Evolutionary conservation across 495 filamentous ascomycete genomes (phyloP).

Genomic region (Hypoxylon trugodes): DNA sequence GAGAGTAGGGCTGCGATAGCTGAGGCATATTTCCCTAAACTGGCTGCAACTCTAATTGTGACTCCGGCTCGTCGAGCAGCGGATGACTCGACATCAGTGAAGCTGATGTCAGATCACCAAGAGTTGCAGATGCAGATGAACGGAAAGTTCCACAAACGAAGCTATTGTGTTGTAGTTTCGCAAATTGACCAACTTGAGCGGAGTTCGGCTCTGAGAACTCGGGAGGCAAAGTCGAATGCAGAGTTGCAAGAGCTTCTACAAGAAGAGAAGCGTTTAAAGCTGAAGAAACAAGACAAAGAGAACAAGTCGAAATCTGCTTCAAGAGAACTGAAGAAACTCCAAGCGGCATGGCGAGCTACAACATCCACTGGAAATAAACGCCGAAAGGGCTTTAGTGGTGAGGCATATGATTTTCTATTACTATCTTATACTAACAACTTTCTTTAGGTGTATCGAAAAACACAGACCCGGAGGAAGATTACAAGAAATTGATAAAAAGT

Average conservation of each 20-base stretch:
- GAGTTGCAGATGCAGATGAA: neutral
- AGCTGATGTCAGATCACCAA: neutral
- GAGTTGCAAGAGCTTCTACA: neutral
- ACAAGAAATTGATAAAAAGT: too few relatives aligned
- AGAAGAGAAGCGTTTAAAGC: neutral
- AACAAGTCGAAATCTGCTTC: neutral
- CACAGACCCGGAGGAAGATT: too few relatives aligned
- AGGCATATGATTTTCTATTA: too few relatives aligned
- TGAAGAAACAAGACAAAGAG: neutral
- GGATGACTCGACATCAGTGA: neutral
- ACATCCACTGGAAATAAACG: neutral
- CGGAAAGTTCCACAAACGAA: neutral
- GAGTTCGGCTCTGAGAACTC: neutral
- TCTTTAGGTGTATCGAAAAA: neutral
- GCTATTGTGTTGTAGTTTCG: neutral
- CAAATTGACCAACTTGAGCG: neutral
- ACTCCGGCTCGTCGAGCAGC: constrained; percentile 1
- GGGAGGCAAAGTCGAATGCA: neutral
- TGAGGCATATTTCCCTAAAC: neutral
- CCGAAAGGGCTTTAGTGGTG: neutral
- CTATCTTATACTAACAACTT: neutral
- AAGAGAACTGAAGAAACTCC: neutral
- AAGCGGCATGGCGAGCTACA: too few relatives aligned
- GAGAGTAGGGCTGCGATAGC: constrained; percentile 7
- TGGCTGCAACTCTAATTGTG: constrained; percentile 1